Percentiles rank a stretch among this genome's conserved stretches.
Conservation (phyloP, 192 early-diverging fungal species). For the Coemansia sp. region DNA sequence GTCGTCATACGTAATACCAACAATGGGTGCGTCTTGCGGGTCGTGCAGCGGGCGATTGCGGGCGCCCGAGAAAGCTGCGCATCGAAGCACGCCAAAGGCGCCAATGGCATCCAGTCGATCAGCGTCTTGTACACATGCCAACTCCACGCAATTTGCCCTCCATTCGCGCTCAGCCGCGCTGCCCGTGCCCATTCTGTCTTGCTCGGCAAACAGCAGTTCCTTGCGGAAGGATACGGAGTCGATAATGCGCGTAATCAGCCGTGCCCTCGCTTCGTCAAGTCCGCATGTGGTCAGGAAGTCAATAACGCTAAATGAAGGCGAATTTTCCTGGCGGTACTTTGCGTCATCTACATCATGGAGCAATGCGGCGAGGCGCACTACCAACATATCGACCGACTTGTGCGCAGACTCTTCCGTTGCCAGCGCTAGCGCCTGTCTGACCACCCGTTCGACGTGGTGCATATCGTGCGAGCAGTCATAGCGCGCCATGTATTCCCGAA, state of each 20-base stretch:
- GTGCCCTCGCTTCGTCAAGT: slow-evolving; percentile 43
- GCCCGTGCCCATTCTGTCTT: slow-evolving; percentile 14
- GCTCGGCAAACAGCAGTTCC: slow-evolving; percentile 55
- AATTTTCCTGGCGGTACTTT: slow-evolving; percentile 55
- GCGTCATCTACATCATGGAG: slow-evolving; percentile 69
- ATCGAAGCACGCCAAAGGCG: slow-evolving; percentile 69
- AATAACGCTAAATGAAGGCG: slow-evolving; percentile 42
- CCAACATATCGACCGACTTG: slow-evolving; percentile 48
- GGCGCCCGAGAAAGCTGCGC: slow-evolving; percentile 66
- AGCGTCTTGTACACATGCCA: slow-evolving; percentile 69
- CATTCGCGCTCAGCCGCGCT: slow-evolving; percentile 43
- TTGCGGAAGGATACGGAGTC: slow-evolving; percentile 64
- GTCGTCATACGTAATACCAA: slow-evolving; percentile 58
- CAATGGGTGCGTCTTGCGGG: slow-evolving; percentile 47
- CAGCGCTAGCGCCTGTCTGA: slow-evolving; percentile 47
- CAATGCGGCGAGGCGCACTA: slow-evolving; percentile 64
- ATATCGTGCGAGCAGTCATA: slow-evolving; percentile 71
- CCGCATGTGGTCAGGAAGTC: slow-evolving; percentile 52
- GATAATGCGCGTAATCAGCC: slow-evolving; percentile 54
- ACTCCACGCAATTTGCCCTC: slow-evolving; percentile 55
- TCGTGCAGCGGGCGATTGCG: slow-evolving; percentile 57
- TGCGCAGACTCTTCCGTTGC: slow-evolving; percentile 32
- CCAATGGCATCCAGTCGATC: slow-evolving; percentile 71
- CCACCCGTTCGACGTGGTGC: slow-evolving; percentile 65
- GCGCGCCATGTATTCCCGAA: slow-evolving; percentile 58